Evolutionary conservation across 495 filamentous ascomycete genomes (phyloP).

Genomic region (Haplographium delicatum): DNA sequence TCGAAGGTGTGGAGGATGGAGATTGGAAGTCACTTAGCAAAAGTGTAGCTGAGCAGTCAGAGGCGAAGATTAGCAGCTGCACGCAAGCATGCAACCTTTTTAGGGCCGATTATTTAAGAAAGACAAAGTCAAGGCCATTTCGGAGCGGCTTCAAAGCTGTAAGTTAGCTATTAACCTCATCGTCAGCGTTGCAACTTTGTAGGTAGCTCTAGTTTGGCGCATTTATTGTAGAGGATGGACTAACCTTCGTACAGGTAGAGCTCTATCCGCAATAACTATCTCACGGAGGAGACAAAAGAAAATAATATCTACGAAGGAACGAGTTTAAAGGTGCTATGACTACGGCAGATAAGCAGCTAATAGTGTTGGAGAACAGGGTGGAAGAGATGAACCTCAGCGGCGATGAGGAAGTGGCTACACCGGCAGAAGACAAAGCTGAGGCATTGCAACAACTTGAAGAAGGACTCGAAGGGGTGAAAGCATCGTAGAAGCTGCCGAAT

Average conservation of each 20-base stretch:
- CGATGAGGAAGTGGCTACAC: constrained; percentile 18
- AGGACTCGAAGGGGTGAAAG: too few relatives aligned
- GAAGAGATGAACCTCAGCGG: constrained; percentile 26
- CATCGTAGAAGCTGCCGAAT: too few relatives aligned
- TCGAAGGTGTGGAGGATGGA: constrained; percentile 29
- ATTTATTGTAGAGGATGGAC: constrained; percentile 1
- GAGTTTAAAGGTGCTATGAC: constrained; percentile 28
- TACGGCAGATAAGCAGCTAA: constrained; percentile 27
- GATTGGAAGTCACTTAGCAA: constrained; percentile 33
- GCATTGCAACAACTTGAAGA: too few relatives aligned
- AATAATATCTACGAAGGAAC: constrained; percentile 26
- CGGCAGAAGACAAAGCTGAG: constrained; percentile 23
- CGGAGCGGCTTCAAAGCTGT: constrained; percentile 32
- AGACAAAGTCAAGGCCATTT: constrained; percentile 30
- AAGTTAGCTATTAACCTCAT: constrained; percentile 30
- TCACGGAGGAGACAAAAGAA: constrained; percentile 28
- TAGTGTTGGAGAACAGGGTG: constrained; percentile 27
- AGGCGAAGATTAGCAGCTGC: constrained; percentile 28
- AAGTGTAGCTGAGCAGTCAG: constrained; percentile 28
- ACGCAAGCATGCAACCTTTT: constrained; percentile 32
- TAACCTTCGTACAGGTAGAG: constrained; percentile 27
- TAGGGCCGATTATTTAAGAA: constrained; percentile 31
- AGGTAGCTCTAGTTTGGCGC: constrained; percentile 13
- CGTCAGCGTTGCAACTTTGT: constrained; percentile 34
- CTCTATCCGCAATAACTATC: constrained; percentile 27